phyloP scores from a whole-genome alignment of 169 alveolate genomes.

The Nephromyces sp. region DNA sequence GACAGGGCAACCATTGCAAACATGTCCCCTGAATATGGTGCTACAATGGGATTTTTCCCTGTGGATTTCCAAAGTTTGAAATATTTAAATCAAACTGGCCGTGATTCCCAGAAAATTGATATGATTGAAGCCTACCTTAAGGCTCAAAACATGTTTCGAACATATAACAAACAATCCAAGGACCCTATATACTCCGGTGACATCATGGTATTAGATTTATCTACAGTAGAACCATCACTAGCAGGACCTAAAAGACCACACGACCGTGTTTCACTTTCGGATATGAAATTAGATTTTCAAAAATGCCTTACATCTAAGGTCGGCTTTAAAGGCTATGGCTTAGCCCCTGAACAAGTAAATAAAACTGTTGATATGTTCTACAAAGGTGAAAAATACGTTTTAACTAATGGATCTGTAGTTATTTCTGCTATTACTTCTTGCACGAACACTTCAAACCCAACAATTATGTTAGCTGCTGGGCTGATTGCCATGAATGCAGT shows the following conservation, averaged over 20 bases:
- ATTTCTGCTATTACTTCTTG: constrained; percentile 92
- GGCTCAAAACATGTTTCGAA: constrained; percentile 63
- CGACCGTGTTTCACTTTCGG: constrained; percentile 76
- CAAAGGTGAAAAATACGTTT: constrained; percentile 19
- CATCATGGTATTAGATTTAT: constrained; percentile 71
- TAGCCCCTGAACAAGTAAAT: constrained; percentile 12
- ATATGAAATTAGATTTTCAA: constrained; percentile 71
- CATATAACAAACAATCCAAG: constrained; percentile 23
- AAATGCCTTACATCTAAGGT: constrained; percentile 49
- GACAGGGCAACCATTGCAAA: constrained; percentile 90
- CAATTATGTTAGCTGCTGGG: constrained; percentile 94
- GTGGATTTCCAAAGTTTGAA: constrained; percentile 81
- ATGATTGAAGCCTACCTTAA: constrained; percentile 68
- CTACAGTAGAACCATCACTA: constrained; percentile 78
- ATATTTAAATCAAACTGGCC: constrained; percentile 77
- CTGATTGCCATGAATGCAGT: constrained; percentile 86
- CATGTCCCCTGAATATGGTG: constrained; percentile 97
- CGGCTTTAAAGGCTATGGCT: constrained; percentile 75
- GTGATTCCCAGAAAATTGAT: constrained; percentile 66
- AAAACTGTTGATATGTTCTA: constrained; percentile 1
- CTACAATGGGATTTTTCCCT: constrained; percentile 92
- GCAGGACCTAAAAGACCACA: constrained; percentile 97
- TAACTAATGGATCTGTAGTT: constrained; percentile 80
- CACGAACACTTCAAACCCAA: constrained; percentile 92
- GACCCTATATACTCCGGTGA: constrained; percentile 60